Percentiles rank a stretch among this genome's conserved stretches.
phyloP scores from a whole-genome alignment of 257 asterid species.

The Forsythia viridissima region DNA sequence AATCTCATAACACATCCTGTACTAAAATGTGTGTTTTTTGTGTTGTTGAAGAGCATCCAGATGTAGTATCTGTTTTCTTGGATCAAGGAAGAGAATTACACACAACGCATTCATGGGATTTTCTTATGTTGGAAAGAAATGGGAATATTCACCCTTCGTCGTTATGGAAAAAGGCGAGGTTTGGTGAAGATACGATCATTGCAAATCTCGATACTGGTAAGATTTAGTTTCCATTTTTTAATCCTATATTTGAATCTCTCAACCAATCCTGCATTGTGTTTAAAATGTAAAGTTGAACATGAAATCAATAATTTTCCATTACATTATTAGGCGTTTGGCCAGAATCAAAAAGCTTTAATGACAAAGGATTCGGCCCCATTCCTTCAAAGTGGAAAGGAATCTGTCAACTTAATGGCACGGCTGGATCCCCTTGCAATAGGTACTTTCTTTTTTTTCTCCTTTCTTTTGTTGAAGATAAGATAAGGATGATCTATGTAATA shows the following conservation, averaged over 20 bases:
- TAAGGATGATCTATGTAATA: not conserved
- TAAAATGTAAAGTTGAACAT: not conserved
- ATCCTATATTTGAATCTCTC: not conserved
- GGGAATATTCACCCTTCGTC: constrained; percentile 28
- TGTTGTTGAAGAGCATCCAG: constrained; percentile 35
- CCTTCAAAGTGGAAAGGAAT: constrained; percentile 53
- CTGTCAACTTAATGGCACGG: constrained; percentile 25
- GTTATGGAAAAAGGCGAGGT: constrained; percentile 37
- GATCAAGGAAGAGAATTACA: constrained; percentile 31
- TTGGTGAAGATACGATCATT: constrained; percentile 39
- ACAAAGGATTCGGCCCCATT: constrained; percentile 42
- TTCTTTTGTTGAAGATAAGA: not conserved
- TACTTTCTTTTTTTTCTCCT: not conserved
- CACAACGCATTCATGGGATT: constrained; percentile 49
- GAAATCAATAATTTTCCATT: not conserved
- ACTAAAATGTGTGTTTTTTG: not conserved
- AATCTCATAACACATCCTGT: not conserved
- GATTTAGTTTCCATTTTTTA: not conserved
- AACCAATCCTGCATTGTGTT: not conserved
- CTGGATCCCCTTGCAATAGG: constrained; percentile 42
- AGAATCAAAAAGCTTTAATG: constrained; percentile 49
- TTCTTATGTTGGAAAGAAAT: constrained; percentile 31
- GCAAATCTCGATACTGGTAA: constrained; percentile 43
- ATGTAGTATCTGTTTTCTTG: constrained; percentile 38
- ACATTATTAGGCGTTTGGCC: constrained; percentile 48